A percentile compares a stretch with the other conserved stretches of the same genome.
phyloP scores from a whole-genome alignment of 192 early-diverging fungal species.

The Pecoramyces ruminantium region DNA sequence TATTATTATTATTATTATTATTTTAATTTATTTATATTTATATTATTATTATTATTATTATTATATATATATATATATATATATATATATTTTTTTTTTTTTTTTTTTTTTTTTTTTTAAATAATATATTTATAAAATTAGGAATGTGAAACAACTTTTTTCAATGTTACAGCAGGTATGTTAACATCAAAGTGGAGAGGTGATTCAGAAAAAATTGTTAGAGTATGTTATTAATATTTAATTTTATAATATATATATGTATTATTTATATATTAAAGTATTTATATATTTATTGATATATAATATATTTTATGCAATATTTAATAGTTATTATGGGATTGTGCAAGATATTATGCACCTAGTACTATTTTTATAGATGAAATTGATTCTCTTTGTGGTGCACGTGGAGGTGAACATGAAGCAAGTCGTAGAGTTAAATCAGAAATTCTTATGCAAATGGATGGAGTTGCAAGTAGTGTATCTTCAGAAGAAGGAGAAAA shows the following conservation, averaged over 20 bases:
- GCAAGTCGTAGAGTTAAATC: slow-evolving; percentile 26
- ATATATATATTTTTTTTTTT: too few species aligned
- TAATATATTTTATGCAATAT: too few species aligned
- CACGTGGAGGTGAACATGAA: slow-evolving; percentile 17
- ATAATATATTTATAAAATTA: not conserved
- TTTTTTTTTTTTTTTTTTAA: too few species aligned
- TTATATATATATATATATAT: too few species aligned
- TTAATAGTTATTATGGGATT: slow-evolving; percentile 32
- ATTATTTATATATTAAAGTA: too few species aligned
- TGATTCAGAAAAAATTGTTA: slow-evolving; percentile 41
- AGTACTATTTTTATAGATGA: slow-evolving; percentile 50
- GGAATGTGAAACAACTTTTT: slow-evolving; percentile 49
- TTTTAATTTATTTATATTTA: too few species aligned
- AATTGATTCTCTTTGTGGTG: slow-evolving; percentile 33
- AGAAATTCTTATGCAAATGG: slow-evolving; percentile 51
- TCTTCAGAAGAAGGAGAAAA: slow-evolving; percentile 1
- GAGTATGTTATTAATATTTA: slow-evolving; percentile 13
- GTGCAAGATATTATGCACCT: slow-evolving; percentile 41
- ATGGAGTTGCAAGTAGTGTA: slow-evolving; percentile 23
- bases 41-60: too few species aligned
- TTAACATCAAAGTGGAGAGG: slow-evolving; percentile 45
- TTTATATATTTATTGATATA: too few species aligned
- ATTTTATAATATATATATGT: too few species aligned
- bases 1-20: too few species aligned
- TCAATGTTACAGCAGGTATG: slow-evolving; percentile 40